Base-by-base conservation (phyloP, 208 protist genomes). In the Vickermania spadyakhi region DNA sequence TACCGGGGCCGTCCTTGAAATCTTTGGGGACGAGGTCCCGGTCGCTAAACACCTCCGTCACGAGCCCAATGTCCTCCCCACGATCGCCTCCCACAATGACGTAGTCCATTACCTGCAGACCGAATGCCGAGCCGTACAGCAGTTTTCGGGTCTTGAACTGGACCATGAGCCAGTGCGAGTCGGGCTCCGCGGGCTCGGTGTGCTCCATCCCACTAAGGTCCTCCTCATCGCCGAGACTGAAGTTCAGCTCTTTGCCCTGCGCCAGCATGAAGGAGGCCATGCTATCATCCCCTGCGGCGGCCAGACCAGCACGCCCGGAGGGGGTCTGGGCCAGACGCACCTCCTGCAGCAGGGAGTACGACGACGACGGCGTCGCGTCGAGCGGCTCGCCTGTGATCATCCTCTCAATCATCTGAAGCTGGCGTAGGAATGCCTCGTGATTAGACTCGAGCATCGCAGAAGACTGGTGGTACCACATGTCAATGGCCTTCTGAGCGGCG, bases 61-160 rank as follows among this genome's bases (percentile, higher is more conserved):
- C 89, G 23, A 91, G 77, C 21, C 89, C 89, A 65, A 96, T 83
- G 63, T 96, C 89, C 73, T 96, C 86, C 27, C 89, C 89, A n/a
- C 89, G 86, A 62, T 96, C 89, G 21, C 86, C 89, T 50, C 84
- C 82, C n/a, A 96, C 89, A 0, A 93, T 83, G 27, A 93, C 89
- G 58, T 91, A 89, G 75, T 93, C 86, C 3, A 86, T 84, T 13
- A 86, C 86, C 13, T 80, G 71, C 27, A 93, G 80, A 52, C 89
- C 88, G 31, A 52, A 83, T 7, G 73, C 69, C 27, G 80, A 88
- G 59, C 88, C 78, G 68, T 85, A 96, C 75, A 91, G 84, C 42
- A 92, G 68, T 30, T 86, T 83, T 66, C 90, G 83, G 3, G 84
- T 81, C 68, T 96, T 96, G 61, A 96, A 96, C 70, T 87, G 72